Percentiles rank a stretch among this genome's conserved stretches.
phyloP scores from a whole-genome alignment of 78 protist genomes.

The Monocercomonoides exilis region DNA sequence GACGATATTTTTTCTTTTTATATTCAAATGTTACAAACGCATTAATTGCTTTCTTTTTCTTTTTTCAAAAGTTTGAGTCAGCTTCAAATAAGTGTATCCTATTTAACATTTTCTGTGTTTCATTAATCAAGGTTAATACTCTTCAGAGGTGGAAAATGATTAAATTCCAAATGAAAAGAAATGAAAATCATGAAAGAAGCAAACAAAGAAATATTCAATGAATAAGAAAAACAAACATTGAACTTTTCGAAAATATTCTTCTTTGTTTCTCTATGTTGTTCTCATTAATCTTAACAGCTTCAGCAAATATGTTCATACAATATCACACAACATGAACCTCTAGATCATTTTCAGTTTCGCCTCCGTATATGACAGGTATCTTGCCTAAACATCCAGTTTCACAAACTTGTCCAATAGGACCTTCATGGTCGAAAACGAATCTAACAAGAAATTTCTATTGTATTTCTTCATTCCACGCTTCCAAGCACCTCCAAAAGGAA shows the following conservation, averaged over 20 bases:
- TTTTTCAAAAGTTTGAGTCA: not conserved
- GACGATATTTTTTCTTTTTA: too few relatives aligned
- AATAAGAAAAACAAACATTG: not conserved
- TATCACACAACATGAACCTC: too few relatives aligned
- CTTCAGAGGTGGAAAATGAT: too few relatives aligned
- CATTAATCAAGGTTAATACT: not conserved
- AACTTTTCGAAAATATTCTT: too few relatives aligned
- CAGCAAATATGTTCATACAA: too few relatives aligned
- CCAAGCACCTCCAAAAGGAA: slow-evolving; percentile 95
- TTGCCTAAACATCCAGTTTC: not conserved
- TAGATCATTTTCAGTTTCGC: not conserved
- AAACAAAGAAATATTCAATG: too few relatives aligned
- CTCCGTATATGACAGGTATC: not conserved
- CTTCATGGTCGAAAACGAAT: slow-evolving; percentile 52
- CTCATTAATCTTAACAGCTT: too few relatives aligned
- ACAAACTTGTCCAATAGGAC: slow-evolving; percentile 12
- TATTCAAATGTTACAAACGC: too few relatives aligned
- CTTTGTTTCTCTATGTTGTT: not conserved
- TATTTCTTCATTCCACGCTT: slow-evolving; percentile 68
- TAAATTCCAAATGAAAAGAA: not conserved
- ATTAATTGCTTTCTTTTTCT: too few relatives aligned
- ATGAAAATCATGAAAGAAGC: not conserved
- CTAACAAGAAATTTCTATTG: slow-evolving; percentile 57
- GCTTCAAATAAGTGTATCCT: not conserved
- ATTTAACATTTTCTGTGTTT: not conserved